Percentiles rank a stretch among this genome's conserved stretches.
Conservation (phyloP, 257 asterid genomes). For the Sherardia arvensis region DNA sequence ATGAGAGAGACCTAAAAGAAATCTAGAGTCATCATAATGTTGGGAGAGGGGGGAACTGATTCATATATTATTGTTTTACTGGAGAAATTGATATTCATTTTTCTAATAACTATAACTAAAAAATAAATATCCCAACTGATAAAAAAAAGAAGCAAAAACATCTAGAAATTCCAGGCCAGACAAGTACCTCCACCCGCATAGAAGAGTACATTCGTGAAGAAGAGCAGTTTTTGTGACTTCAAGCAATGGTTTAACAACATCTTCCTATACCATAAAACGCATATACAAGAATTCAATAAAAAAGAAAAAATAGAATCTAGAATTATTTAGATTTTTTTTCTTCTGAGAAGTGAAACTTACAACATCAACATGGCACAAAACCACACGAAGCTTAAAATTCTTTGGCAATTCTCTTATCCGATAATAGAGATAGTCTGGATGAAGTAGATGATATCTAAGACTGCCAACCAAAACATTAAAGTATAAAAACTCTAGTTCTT, state of each 20-base stretch:
- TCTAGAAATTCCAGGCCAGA: neutral
- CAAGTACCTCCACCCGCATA: slow-evolving; percentile 88
- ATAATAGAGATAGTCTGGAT: slow-evolving; percentile 91
- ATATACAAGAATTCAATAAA: neutral
- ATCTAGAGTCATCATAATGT: neutral
- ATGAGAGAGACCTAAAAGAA: neutral
- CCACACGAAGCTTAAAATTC: slow-evolving; percentile 79
- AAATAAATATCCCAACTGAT: neutral
- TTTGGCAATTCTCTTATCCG: slow-evolving; percentile 93
- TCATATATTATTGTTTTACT: neutral
- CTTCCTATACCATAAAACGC: slow-evolving; percentile 57
- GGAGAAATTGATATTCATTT: neutral
- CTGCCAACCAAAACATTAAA: slow-evolving; percentile 29
- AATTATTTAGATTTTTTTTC: slow-evolving; percentile 4
- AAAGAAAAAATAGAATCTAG: neutral
- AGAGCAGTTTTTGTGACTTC: slow-evolving; percentile 93
- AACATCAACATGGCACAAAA: slow-evolving; percentile 95
- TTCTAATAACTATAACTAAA: neutral
- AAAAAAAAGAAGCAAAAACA: neutral
- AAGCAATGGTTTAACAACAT: slow-evolving; percentile 83
- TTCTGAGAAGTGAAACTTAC: slow-evolving; percentile 39
- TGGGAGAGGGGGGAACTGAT: neutral
- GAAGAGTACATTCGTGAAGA: slow-evolving; percentile 95
- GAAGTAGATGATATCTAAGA: slow-evolving; percentile 92
- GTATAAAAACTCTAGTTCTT: slow-evolving; percentile 1